phyloP scores from a whole-genome alignment of 2,329 filamentous ascomycete genomes.

The Ascomycota sp. region DNA sequence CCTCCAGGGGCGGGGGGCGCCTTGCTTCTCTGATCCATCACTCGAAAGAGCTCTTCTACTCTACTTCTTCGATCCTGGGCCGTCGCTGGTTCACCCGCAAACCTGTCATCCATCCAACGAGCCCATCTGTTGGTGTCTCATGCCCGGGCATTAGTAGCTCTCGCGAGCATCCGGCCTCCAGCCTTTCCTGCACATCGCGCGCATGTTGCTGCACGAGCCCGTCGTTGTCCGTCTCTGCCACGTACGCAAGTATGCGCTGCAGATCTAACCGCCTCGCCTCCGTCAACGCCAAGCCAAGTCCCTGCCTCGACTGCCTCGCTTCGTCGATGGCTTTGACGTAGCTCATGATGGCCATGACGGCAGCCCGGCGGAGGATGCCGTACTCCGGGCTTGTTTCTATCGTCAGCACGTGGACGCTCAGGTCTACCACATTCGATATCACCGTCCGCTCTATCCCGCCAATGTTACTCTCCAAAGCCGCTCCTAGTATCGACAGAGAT shows the following conservation, averaged over 20 bases:
- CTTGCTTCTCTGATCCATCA: no score
- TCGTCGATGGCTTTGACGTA: conserved; percentile 39
- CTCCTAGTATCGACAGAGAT: conserved; percentile 43
- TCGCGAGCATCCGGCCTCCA: conserved; percentile 13
- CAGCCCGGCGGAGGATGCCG: conserved; percentile 45
- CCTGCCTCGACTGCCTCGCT: conserved; percentile 23
- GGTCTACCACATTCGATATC: conserved; percentile 36
- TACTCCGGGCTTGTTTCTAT: conserved; percentile 39
- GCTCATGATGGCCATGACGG: conserved; percentile 40
- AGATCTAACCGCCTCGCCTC: conserved; percentile 38
- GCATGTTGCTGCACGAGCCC: conserved; percentile 49
- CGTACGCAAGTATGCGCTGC: conserved; percentile 39
- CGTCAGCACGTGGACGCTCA: conserved; percentile 39
- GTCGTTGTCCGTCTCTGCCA: conserved; percentile 45
- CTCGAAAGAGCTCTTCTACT: conserved; percentile 13
- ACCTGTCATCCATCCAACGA: conserved; percentile 13
- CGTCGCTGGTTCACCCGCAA: conserved; percentile 16
- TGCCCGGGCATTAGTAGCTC: no score
- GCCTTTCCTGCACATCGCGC: conserved; percentile 41
- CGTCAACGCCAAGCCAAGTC: conserved; percentile 32
- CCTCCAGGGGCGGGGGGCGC: no score
- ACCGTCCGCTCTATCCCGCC: conserved; percentile 30
- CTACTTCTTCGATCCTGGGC: conserved; percentile 39
- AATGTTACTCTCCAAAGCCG: conserved; percentile 38
- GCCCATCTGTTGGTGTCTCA: no score